Base-by-base conservation (phyloP, 805 yeast species). In the Wickerhamia fluorescens region DNA sequence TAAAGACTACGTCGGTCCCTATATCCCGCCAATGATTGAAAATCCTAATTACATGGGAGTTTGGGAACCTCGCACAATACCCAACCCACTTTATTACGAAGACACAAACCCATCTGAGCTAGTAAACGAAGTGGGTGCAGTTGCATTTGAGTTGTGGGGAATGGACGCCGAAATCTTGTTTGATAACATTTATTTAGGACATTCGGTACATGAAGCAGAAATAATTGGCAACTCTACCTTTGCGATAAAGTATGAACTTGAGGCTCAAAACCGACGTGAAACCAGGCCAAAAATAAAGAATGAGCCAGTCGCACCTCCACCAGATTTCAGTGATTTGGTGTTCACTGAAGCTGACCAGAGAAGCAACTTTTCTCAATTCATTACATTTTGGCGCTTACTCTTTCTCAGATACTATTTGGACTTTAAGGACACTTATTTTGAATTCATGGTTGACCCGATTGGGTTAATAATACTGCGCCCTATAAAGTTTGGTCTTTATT, bases 121-220 rank as follows among this genome's bases (percentile, higher is more conserved):
- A 34, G 78, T 73, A 41, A 18, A 28, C 15, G 73, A 77, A 19
- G 73, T 85, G 38, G 88, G 87, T 14, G 94, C 82, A 7, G 44
- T 86, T 25, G 95, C 94, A 6, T 83, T 88, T 47, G 96, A 87
- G 54, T 61, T 87, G 38, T 87, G 95, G 95, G 73, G 89, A 26
- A 80, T 87, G 78, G 78, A 83, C 39, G 66, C 67, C 24, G 73
- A 82, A 28, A 72, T 86, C 28, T 42, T 83, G 51, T 84, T 87
- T 50, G 85, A 85, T 52, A 84, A 87, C 58, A 73, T 87, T 36
- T 88, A 87, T 51, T 53, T 87, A 36, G 96, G 96, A 17, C 88
- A 84, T 49, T 75, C 83, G 2, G 61, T 87, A n/a, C 63, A 59
- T 21, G 95, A 87, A 47, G 96, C 96, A 8, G 95, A 88, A 60